phyloP scores from a whole-genome alignment of 2,329 filamentous ascomycete genomes.

The Fusarium armeniacum region DNA sequence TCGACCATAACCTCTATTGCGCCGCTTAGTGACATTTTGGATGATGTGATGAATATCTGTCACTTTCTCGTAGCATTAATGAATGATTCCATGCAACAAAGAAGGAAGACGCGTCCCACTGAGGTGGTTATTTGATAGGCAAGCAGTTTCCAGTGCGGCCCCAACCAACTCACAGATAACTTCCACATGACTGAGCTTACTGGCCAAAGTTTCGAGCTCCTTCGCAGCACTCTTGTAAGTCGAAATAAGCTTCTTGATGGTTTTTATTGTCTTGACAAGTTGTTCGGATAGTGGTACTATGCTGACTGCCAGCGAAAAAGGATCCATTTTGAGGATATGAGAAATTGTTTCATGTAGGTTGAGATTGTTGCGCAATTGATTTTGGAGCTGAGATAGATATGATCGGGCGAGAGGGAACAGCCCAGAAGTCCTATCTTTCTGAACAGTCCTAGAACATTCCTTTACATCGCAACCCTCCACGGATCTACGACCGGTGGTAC shows the following conservation, averaged over 20 bases:
- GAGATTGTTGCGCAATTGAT: neutral
- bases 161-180: slow-evolving; percentile 5
- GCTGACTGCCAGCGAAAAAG: neutral
- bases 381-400: no score
- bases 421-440: neutral
- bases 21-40: neutral
- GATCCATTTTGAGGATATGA: neutral
- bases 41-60: neutral
- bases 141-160: neutral
- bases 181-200: slow-evolving; percentile 15
- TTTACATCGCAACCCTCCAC: neutral
- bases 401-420: rapidly evolving
- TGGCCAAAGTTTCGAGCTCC: neutral
- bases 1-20: neutral
- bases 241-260: slow-evolving; percentile 16
- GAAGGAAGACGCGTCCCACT: neutral
- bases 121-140: rapidly evolving
- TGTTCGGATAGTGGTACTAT: slow-evolving; percentile 23
- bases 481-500: neutral
- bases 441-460: neutral
- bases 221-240: slow-evolving; percentile 26
- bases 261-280: neutral
- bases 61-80: slow-evolving; percentile 4
- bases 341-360: neutral
- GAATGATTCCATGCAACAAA: neutral